These are phyloP conservation scores for Lachnellula cervina DNA, from an alignment of 2,329 filamentous ascomycete genomes.

Conservation along the genomic window DNA sequence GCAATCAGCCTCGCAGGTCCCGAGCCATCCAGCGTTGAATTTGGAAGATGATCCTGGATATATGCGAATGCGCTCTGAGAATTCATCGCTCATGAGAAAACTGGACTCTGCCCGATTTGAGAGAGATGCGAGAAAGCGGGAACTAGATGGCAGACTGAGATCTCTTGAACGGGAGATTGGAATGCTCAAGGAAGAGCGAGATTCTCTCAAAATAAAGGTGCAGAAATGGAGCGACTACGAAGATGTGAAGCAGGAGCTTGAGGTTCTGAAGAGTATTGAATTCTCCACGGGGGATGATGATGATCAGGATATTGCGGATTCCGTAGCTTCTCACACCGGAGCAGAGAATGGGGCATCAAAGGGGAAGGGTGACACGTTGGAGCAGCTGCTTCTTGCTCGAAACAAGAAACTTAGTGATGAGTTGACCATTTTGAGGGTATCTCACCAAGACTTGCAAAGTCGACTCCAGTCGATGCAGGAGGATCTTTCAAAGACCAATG, in stretches of 20 bases:
- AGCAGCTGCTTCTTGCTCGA: conserved; percentile 83
- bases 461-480: conserved; percentile 77
- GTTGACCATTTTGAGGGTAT: conserved; percentile 85
- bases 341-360: conserved; percentile 49
- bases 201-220: conserved; percentile 73
- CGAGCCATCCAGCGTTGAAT: conserved; percentile 53
- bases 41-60: conserved; percentile 88
- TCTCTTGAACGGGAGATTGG: conserved; percentile 74
- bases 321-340: conserved; percentile 20
- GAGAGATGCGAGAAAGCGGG: conserved; percentile 72
- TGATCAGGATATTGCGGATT: conserved; percentile 43
- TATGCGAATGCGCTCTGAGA: conserved; percentile 85
- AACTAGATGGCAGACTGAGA: conserved; percentile 69
- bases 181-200: conserved; percentile 73
- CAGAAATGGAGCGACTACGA: conserved; percentile 93
- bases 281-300: conserved; percentile 89
- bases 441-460: conserved; percentile 83
- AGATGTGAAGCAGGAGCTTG: conserved; percentile 90
- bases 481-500: conserved; percentile 75
- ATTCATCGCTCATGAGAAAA: conserved; percentile 84
- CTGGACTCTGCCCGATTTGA: conserved; percentile 80
- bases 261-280: conserved; percentile 96
- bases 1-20: conserved; percentile 72
- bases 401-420: conserved; percentile 98
- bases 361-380: conserved; percentile 72